phyloP scores from a whole-genome alignment of 2,329 filamentous ascomycete genomes.

The Sordariomycetes sp. region DNA sequence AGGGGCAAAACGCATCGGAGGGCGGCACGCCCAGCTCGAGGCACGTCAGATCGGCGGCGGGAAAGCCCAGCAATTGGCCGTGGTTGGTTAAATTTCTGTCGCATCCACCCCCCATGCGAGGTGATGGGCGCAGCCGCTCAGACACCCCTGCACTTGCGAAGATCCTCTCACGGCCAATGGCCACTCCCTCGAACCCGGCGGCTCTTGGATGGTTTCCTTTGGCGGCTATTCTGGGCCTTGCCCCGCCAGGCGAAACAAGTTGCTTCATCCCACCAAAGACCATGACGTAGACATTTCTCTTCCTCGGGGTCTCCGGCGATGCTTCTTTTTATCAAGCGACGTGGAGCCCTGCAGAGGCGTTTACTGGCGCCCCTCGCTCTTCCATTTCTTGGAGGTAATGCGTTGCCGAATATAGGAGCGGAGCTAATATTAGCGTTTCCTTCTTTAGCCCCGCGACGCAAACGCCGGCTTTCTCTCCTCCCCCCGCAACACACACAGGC shows the following conservation, averaged over 20 bases:
- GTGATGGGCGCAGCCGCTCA: conserved; percentile 1
- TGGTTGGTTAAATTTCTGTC: not conserved
- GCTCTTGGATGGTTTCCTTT: not conserved
- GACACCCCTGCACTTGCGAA: not conserved
- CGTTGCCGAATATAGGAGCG: not conserved
- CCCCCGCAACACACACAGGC: too few species aligned
- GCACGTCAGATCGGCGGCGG: not conserved
- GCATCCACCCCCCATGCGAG: not conserved
- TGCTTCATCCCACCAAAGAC: not conserved
- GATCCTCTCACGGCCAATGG: not conserved
- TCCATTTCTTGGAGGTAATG: not conserved
- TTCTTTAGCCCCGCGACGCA: not conserved
- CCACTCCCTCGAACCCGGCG: not conserved
- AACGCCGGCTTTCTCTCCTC: too few species aligned
- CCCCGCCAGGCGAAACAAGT: not conserved
- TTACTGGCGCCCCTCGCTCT: not conserved
- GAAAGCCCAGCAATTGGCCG: too few species aligned
- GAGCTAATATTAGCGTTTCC: not conserved
- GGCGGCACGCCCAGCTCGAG: not conserved
- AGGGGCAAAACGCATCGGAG: not conserved
- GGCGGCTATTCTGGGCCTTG: not conserved
- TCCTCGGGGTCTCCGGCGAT: not conserved
- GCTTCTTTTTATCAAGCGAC: not conserved
- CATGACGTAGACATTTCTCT: not conserved
- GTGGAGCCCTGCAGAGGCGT: not conserved